Base-by-base conservation (phyloP, 306 rosid species). In the Cicer pinnatifidum region DNA sequence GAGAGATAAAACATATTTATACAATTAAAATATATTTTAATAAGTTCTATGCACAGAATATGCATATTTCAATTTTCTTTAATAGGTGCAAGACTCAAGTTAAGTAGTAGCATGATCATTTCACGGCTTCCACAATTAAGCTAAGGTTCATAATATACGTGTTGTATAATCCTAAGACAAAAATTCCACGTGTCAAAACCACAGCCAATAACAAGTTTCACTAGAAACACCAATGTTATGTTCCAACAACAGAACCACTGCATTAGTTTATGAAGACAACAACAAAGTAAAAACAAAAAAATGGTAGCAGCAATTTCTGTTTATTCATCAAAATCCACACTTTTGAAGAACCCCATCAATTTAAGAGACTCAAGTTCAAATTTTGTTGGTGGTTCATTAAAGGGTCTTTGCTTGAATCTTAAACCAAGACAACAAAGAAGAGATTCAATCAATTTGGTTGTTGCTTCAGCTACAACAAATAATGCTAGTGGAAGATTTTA, bases 161-260 rank as follows among this genome's bases (percentile, higher is more conserved):
- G 76, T 62, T 53, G 75, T 72, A 81, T 65, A 78, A 72, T 66
- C 86, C 73, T 1, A 78, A 67, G 73, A 62, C 57, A 11, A 35
- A 47, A 9, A 81, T 23, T 81, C 92, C 95, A 94, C 97, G 96
- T 90, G 97, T 90, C 93, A 51, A 23, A 86, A 81, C 20, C 80
- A 73, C 7, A 71, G 9, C 99, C 97, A 61, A 65, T 59, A 69
- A 67, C 84, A 65, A 37, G 78, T 51, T 67, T 64, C 62, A 12
- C 65, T 52, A 39, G 68, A 60, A 43, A 23, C 19, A n/a, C 33
- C 37, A 72, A 43, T n/a, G 38, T 4, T 40, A 12, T 53, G 76
- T 17, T 15, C 60, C 7, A 7, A 12, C 5, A 16, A 19, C 53
- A 64, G 53, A 58, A 20, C 66, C 77, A 75, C 23, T 8, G 2